Conservation (phyloP, 1,139 yeast genomes). For the Candida freyschussii region DNA sequence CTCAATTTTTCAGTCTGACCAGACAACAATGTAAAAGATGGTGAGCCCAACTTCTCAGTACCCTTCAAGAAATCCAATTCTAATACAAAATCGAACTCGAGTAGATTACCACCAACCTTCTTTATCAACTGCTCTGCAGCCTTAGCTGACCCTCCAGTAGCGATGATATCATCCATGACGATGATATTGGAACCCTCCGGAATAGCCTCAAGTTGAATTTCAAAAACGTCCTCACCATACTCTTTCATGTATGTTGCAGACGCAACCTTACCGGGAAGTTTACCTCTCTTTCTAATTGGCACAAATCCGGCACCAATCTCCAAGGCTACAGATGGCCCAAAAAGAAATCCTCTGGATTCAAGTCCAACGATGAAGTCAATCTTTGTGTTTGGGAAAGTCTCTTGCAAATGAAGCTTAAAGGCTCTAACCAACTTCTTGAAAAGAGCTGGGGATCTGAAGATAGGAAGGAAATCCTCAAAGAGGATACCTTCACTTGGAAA, state of each 20-base stretch:
- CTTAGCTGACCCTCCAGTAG: conserved; percentile 94
- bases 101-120: conserved; percentile 60
- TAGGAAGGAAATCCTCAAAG: conserved; percentile 93
- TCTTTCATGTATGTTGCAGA: conserved; percentile 81
- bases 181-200: conserved; percentile 77
- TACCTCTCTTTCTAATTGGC: conserved; percentile 93
- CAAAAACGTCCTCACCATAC: conserved; percentile 86
- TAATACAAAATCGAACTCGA: conserved; percentile 83
- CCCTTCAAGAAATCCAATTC: conserved; percentile 95
- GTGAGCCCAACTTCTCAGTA: conserved; percentile 79
- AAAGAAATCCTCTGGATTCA: conserved; percentile 94
- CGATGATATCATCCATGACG: conserved; percentile 92
- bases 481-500: conserved; percentile 91
- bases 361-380: conserved; percentile 90
- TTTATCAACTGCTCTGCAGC: conserved; percentile 88
- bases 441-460: conserved; percentile 74
- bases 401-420: conserved; percentile 68
- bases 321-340: conserved; percentile 92
- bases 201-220: conserved; percentile 80
- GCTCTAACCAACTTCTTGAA: conserved; percentile 81
- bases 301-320: conserved; percentile 87
- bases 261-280: conserved; percentile 81
- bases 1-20: conserved; percentile 62
- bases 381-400: conserved; percentile 44
- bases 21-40: conserved; percentile 78